These are phyloP conservation scores for Tuber aestivum DNA, from an alignment of 495 filamentous ascomycete species.

Conservation along the genomic window DNA sequence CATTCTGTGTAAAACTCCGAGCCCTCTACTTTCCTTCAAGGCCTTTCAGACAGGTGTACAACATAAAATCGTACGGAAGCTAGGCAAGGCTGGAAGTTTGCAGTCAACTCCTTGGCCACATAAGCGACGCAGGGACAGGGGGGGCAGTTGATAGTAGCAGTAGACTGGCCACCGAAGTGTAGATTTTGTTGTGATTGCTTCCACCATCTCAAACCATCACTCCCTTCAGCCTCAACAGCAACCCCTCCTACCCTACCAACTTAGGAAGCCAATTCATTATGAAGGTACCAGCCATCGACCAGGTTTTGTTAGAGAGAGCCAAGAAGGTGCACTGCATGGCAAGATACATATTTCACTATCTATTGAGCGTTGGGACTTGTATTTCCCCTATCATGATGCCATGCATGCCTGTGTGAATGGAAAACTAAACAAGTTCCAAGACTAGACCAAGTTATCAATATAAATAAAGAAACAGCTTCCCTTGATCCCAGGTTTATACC, in stretches of 20 bases:
- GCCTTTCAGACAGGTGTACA: background rate
- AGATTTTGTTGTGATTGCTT: background rate
- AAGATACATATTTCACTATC: background rate
- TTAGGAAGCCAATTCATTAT: background rate
- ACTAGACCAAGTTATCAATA: too few species aligned
- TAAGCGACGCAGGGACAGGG: background rate
- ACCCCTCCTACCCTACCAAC: background rate
- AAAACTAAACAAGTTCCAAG: background rate
- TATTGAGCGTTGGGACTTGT: background rate
- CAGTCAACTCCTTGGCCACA: background rate
- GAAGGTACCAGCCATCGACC: background rate
- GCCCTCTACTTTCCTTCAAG: background rate
- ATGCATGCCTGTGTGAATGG: background rate
- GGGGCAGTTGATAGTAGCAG: too few species aligned
- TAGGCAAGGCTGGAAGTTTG: background rate
- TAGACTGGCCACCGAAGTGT: background rate
- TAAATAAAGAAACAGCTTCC: too few species aligned
- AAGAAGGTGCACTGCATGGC: background rate
- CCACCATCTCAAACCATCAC: background rate
- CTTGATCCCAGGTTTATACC: too few species aligned
- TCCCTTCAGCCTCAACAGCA: background rate
- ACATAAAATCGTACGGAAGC: background rate
- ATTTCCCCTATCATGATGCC: background rate
- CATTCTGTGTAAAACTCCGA: too few species aligned
- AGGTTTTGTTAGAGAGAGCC: background rate